Conservation (phyloP, 345 rosid species). For the Linum trigynum region DNA sequence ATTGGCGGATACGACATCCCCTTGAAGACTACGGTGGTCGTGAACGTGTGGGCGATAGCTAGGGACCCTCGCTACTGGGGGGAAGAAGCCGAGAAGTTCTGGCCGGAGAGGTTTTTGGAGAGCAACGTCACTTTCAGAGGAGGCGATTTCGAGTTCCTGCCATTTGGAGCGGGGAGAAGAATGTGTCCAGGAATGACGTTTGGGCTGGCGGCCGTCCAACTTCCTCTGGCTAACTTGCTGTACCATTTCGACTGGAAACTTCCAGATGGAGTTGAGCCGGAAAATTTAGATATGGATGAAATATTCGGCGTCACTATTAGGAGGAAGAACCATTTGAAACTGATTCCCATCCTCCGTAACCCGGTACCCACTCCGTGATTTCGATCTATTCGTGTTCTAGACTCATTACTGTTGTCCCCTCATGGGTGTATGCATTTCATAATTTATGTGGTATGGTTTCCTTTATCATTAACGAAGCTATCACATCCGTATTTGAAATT, state of each 20-base stretch:
- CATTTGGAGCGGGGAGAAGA: constrained; percentile 3
- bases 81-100: constrained; percentile 13
- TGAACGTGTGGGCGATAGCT: constrained; percentile 11
- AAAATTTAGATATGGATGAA: constrained; percentile 19
- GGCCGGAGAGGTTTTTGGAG: constrained; percentile 15
- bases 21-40: constrained; percentile 2
- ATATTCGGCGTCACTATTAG: background rate
- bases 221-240: background rate
- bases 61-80: constrained; percentile 8
- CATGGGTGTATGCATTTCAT: too few relatives aligned
- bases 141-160: constrained; percentile 8
- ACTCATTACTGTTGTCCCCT: too few relatives aligned
- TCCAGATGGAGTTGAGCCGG: constrained; percentile 3
- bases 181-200: constrained; percentile 18
- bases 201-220: constrained; percentile 10
- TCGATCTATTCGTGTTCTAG: too few relatives aligned
- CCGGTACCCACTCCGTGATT: too few relatives aligned
- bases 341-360: constrained; percentile 7
- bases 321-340: constrained; percentile 6
- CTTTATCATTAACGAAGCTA: too few relatives aligned
- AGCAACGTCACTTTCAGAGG: constrained; percentile 13
- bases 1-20: constrained; percentile 12
- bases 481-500: too few relatives aligned
- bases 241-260: constrained; percentile 1
- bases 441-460: too few relatives aligned